phyloP scores from a whole-genome alignment of 306 rosid species.

The Luffa aegyptiaca region DNA sequence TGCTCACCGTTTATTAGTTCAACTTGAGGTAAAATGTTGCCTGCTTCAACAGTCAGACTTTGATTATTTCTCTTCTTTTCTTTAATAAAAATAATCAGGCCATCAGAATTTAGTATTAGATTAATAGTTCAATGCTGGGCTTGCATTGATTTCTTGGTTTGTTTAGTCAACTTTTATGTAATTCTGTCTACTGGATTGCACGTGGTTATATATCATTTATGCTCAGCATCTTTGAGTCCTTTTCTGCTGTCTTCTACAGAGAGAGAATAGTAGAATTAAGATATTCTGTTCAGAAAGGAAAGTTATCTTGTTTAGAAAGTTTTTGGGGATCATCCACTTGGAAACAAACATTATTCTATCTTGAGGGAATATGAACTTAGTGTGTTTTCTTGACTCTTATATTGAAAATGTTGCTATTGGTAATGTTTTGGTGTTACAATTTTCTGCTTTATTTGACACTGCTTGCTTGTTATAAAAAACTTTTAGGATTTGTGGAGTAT shows the following conservation, averaged over 20 bases:
- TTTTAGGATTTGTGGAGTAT: background rate
- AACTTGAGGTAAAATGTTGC: slow-evolving; percentile 56
- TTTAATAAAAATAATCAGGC: background rate
- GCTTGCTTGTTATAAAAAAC: background rate
- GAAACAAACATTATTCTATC: background rate
- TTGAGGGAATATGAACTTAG: background rate
- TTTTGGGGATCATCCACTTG: background rate
- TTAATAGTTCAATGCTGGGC: background rate
- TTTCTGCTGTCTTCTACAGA: background rate
- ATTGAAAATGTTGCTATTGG: too few species aligned
- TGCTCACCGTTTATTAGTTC: slow-evolving; percentile 47
- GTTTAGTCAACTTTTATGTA: background rate
- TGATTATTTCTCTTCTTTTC: background rate
- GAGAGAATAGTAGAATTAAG: background rate
- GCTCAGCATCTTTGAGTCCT: background rate
- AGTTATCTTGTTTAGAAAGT: background rate
- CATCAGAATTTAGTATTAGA: background rate
- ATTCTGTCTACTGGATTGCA: background rate
- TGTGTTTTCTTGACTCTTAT: background rate
- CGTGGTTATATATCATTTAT: background rate
- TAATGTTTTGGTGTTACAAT: background rate
- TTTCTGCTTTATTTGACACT: background rate
- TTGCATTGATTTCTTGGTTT: background rate
- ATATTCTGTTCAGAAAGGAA: background rate
- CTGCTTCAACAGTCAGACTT: slow-evolving; percentile 13